Conservation (phyloP, 1,284 basidiomycete species). For the Leccinum proliferum region DNA sequence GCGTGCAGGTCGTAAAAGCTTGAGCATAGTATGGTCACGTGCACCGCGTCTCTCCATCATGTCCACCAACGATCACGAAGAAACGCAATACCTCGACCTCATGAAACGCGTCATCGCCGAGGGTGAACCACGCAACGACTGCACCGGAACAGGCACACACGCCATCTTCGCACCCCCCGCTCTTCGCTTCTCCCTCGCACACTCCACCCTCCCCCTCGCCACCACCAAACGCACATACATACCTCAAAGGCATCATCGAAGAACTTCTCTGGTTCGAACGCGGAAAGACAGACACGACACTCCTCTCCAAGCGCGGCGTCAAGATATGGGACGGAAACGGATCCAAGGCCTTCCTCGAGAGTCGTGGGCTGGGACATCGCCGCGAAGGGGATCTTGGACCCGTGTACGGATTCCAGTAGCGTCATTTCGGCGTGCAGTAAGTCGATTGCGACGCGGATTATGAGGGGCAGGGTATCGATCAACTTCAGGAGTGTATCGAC, state of each 20-base stretch:
- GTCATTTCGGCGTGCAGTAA: constrained; percentile 95
- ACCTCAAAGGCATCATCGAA: constrained; percentile 87
- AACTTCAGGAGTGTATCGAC: constrained; percentile 81
- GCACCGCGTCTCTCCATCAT: not conserved
- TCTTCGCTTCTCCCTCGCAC: constrained; percentile 79
- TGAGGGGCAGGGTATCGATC: constrained; percentile 88
- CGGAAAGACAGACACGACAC: constrained; percentile 79
- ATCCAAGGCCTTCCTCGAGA: constrained; percentile 81
- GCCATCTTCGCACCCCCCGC: constrained; percentile 87
- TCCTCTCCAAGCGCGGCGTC: constrained; percentile 78
- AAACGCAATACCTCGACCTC: constrained; percentile 82
- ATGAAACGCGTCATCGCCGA: constrained; percentile 69
- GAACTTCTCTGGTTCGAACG: constrained; percentile 95
- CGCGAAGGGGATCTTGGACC: constrained; percentile 92
- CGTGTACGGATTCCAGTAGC: constrained; percentile 98
- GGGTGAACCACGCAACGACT: constrained; percentile 78
- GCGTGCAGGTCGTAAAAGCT: constrained; percentile 2
- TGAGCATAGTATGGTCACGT: not conserved
- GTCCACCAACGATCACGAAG: constrained; percentile 46
- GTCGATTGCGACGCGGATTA: constrained; percentile 81
- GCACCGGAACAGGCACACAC: constrained; percentile 90
- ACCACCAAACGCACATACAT: constrained; percentile 98
- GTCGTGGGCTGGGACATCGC: constrained; percentile 78
- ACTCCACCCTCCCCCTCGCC: constrained; percentile 77
- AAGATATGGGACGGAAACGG: constrained; percentile 99